Conservation (phyloP, 2,329 filamentous ascomycete genomes). For the Metarhizium guizhouense region DNA sequence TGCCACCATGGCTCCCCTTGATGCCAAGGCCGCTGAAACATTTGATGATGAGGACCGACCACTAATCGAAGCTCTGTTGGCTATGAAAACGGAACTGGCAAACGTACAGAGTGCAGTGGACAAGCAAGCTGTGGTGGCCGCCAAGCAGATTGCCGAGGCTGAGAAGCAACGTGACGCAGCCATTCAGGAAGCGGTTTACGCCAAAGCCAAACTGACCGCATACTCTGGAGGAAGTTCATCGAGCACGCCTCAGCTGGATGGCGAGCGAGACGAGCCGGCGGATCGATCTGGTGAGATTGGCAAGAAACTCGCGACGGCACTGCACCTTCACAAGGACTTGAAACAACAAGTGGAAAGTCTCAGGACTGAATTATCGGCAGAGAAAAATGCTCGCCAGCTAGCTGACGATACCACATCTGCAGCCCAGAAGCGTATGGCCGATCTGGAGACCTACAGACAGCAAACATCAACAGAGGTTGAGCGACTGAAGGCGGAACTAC, state of each 20-base stretch:
- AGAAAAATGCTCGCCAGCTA: slow-evolving; percentile 70
- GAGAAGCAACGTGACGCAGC: slow-evolving; percentile 91
- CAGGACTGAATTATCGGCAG: slow-evolving; percentile 64
- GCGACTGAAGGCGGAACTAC: slow-evolving; percentile 74
- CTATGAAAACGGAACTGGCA: slow-evolving; percentile 81
- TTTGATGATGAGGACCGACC: slow-evolving; percentile 91
- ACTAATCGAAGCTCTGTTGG: slow-evolving; percentile 81
- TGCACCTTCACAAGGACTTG: slow-evolving; percentile 74
- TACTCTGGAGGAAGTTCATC: slow-evolving; percentile 57
- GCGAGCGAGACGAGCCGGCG: slow-evolving; percentile 50
- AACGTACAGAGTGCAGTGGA: slow-evolving; percentile 89
- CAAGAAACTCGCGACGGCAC: slow-evolving; percentile 70
- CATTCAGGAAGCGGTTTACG: slow-evolving; percentile 91
- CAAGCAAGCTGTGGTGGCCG: slow-evolving; percentile 74
- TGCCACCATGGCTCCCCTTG: slow-evolving; percentile 62
- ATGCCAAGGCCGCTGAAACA: slow-evolving; percentile 65
- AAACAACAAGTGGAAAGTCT: slow-evolving; percentile 64
- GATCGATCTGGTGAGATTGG: slow-evolving; percentile 58
- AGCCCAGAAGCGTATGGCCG: slow-evolving; percentile 71
- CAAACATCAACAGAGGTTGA: slow-evolving; percentile 79
- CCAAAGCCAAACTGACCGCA: slow-evolving; percentile 84
- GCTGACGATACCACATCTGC: slow-evolving; percentile 83
- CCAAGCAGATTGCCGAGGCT: slow-evolving; percentile 83
- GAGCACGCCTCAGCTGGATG: slow-evolving; percentile 50
- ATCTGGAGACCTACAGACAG: slow-evolving; percentile 77